A percentile compares a stretch with the other conserved stretches of the same genome.
These are phyloP conservation scores for Cynara cardunculus DNA, from an alignment of 129 eudicot genomes.

Conservation along the genomic window DNA sequence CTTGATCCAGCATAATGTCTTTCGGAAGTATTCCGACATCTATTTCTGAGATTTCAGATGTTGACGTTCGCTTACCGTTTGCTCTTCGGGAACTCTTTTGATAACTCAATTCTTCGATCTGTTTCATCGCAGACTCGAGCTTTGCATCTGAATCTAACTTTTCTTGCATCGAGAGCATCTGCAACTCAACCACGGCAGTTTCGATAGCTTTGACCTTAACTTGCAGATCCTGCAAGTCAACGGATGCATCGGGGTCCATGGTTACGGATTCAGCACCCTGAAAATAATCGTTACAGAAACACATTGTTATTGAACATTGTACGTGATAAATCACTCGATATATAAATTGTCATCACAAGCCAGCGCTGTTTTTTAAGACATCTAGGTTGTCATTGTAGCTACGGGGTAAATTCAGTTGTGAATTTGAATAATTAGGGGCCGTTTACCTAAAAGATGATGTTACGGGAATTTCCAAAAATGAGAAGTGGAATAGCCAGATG, in stretches of 20 bases:
- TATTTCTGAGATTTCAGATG: slow-evolving; percentile 54
- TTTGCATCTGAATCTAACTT: slow-evolving; percentile 42
- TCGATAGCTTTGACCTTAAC: slow-evolving; percentile 54
- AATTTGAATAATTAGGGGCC: background rate
- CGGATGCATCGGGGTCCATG: slow-evolving; percentile 22
- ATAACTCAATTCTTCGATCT: slow-evolving; percentile 55
- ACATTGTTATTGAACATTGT: background rate
- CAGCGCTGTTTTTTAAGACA: background rate
- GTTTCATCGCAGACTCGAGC: slow-evolving; percentile 54
- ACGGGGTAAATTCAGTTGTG: background rate
- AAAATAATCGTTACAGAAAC: slow-evolving; percentile 4
- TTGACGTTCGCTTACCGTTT: slow-evolving; percentile 37
- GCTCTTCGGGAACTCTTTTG: slow-evolving; percentile 29
- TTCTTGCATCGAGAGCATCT: slow-evolving; percentile 46
- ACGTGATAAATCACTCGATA: background rate
- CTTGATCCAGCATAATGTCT: slow-evolving; percentile 89
- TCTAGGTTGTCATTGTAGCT: background rate
- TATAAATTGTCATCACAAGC: background rate
- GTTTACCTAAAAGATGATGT: no score
- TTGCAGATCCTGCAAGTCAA: slow-evolving; percentile 50
- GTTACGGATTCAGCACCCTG: slow-evolving; percentile 39
- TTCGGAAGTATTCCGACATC: slow-evolving; percentile 52
- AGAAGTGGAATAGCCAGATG: no score
- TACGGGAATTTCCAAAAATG: no score
- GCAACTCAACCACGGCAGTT: slow-evolving; percentile 43